These are phyloP conservation scores for Solanum etuberosum DNA, from an alignment of 257 asterid species.

Conservation along the genomic window DNA sequence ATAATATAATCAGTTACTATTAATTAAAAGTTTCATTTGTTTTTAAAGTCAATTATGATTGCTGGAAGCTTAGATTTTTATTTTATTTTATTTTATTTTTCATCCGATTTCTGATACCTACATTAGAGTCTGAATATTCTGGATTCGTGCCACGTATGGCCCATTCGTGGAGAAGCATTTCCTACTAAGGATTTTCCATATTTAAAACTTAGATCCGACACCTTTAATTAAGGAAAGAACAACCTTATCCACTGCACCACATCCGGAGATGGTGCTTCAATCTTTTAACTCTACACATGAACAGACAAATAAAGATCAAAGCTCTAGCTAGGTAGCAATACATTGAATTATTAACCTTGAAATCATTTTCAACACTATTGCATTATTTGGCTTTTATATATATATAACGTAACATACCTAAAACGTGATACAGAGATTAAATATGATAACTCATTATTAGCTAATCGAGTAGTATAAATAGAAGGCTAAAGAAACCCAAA, in stretches of 20 bases:
- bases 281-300: background rate
- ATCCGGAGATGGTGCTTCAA: background rate
- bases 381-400: background rate
- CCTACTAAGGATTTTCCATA: too few species aligned
- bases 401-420: background rate
- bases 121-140: too few species aligned
- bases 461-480: conserved; percentile 49
- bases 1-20: background rate
- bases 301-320: background rate
- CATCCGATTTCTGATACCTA: too few species aligned
- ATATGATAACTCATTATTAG: background rate
- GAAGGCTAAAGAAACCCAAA: conserved; percentile 21
- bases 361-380: conserved; percentile 58
- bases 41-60: background rate
- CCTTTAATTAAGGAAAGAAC: too few species aligned
- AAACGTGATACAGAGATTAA: background rate
- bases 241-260: too few species aligned
- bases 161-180: too few species aligned
- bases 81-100: too few species aligned
- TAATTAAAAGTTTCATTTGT: background rate
- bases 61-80: background rate
- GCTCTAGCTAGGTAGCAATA: background rate
- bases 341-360: conserved; percentile 32
- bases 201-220: too few species aligned
- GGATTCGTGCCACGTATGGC: rapidly evolving